Percentiles rank a stretch among this genome's conserved stretches.
These are phyloP conservation scores for Saprolegnia diclina DNA, from an alignment of 352 stramenopile genomes.

Conservation along the genomic window DNA sequence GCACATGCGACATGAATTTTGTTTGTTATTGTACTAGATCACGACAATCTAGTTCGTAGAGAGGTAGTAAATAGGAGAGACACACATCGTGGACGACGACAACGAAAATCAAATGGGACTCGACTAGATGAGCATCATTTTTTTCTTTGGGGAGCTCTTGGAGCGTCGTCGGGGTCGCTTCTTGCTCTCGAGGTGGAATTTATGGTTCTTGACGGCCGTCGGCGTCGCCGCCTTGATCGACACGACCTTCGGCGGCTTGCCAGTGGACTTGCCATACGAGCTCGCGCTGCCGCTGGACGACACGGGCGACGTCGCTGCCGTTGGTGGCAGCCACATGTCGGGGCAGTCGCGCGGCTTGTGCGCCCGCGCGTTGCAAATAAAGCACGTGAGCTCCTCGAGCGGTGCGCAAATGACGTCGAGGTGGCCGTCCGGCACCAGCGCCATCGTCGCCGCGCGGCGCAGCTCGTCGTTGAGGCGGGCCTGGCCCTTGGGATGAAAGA, in stretches of 20 bases:
- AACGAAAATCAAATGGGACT: not conserved
- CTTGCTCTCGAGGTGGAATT: not conserved
- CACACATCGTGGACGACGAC: not conserved
- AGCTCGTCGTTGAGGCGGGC: conserved; percentile 26
- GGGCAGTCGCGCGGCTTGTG: conserved; percentile 11
- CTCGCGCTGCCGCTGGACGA: too few species aligned
- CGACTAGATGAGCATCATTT: not conserved
- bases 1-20: not conserved
- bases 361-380: not conserved
- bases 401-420: conserved; percentile 10
- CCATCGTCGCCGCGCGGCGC: conserved; percentile 17
- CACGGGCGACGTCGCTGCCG: not conserved
- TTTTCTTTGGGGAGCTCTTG: conserved; percentile 15
- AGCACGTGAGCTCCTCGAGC: not conserved
- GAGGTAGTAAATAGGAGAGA: not conserved
- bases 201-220: not conserved
- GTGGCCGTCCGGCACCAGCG: not conserved
- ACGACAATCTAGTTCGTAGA: too few species aligned
- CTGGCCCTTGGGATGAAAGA: conserved; percentile 68
- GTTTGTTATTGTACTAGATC: not conserved
- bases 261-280: too few species aligned
- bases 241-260: not conserved
- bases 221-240: not conserved
- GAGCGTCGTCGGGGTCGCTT: conserved; percentile 16
- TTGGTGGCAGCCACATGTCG: not conserved